Evolutionary conservation across 164 flowering plant genomes (phyloP), one percentile per base, ranked within the genome.

Genomic region (Dillenia suffruticosa): DNA sequence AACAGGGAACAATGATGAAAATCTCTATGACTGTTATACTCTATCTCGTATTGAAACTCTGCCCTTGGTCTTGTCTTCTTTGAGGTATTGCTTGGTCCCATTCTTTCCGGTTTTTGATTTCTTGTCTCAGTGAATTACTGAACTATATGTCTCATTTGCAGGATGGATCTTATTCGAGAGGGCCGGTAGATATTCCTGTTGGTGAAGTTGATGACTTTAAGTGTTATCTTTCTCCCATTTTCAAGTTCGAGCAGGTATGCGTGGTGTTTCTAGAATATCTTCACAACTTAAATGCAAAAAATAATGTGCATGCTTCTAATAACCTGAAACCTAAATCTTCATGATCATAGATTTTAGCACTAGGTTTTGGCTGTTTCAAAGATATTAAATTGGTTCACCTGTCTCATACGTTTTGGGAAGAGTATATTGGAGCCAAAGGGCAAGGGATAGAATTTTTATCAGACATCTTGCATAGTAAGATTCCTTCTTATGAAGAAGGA

Each of bases 121-220:
- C 57, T 19, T 26, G 12, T 58, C 50, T 22, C 46, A 51, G 45
- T n/a, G 19, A 47, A 47, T 58, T 62, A 40, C 19, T 32, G 9
- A 48, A 58, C 46, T 11, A 19, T 63, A 51, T 49, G 17, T 10
- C 70, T 59, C 52, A 49, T 68, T 70, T 73, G 59, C 84, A 94
- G 98, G 98, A 94, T 81, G 98, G 98, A 64, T 94, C 98, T 44
- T 91, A 94, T 84, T 91, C 97, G 51, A 86, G 97, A 75, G 98
- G 98, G 40, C 97, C 98, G n/a, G 73, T 88, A 58, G 84, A 87
- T 48, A 82, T 94, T 70, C 98, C 96, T 3, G 83, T 94, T 59
- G 90, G 92, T 57, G 88, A 79, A 61, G 56, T 17, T 57, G 85
- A 83, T 57, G 96, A 82, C n/a, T 82, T 96, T 1, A 71, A 79